Base-by-base conservation (phyloP, 306 rosid genomes). In the Pyrus pyrifolia region DNA sequence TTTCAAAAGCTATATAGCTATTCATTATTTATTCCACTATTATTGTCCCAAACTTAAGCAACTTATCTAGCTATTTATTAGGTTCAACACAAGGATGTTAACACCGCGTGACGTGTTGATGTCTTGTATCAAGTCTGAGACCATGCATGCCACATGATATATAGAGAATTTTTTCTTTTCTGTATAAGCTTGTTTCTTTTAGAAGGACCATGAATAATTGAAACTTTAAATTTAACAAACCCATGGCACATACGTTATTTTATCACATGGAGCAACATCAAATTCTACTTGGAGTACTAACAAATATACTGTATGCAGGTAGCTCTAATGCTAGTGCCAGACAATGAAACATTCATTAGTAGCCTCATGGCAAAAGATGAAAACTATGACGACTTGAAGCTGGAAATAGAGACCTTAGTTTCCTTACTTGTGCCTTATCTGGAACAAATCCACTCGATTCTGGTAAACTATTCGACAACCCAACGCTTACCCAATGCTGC, bases 321-420 rank as follows among this genome's bases (percentile, higher is more conserved):
- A 59, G 97, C 92, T 72, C 81, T 92, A 72, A 88, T 87, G 67
- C 84, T 92, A 7, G 91, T 95, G 31, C 99, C 99, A 13, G 92
- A 92, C 71, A 79, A 63, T 22, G 77, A 87, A 83, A 81, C 82
- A 62, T 90, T 95, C 74, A 81, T 81, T 40, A 65, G 85, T 71
- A 84, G 88, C 52, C 93, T 95, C 57, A 86, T 78, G 85, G 85
- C 67, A 52, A 87, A 89, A 78, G 91, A 89, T 14, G 89, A 88
- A 86, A 78, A 51, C 82, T 63, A 74, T 59, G 93, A 89, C 21
- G 45, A 87, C 69, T 84, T 89, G 46, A 82, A 42, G 80, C 90
- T 90, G 79, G 90, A 92, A 73, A 88, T 90, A 66, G 81, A 89
- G 69, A 87, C 80, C 64, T 63, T 95, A 55, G 74, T 87, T 77